These are phyloP conservation scores for Neoboletus brunneissimus DNA, from an alignment of 768 basidiomycete genomes.

Conservation along the genomic window DNA sequence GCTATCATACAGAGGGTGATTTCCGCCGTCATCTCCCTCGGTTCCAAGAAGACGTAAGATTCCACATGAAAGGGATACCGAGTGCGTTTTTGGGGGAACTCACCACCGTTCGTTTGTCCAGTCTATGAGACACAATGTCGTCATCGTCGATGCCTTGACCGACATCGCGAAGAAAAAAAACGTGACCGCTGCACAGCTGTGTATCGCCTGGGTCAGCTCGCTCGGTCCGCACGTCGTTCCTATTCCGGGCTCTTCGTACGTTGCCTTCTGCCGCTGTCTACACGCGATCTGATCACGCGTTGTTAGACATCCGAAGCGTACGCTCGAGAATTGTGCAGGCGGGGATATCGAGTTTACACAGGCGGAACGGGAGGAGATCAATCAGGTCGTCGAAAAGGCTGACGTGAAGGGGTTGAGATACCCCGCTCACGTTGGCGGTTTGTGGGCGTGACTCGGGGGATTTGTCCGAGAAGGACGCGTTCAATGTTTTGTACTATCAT, in stretches of 20 bases:
- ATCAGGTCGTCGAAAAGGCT: conserved; percentile 35
- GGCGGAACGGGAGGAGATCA: conserved; percentile 40
- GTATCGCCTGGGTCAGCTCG: conserved; percentile 42
- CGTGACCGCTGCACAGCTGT: conserved; percentile 41
- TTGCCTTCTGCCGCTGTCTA: not conserved
- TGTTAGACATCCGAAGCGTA: conserved; percentile 35
- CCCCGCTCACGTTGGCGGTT: conserved; percentile 11
- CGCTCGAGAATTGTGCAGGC: conserved; percentile 43
- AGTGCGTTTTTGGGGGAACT: too few species aligned
- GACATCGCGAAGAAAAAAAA: conserved; percentile 41
- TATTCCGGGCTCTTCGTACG: conserved; percentile 48
- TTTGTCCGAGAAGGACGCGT: not conserved
- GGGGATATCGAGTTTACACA: conserved; percentile 41
- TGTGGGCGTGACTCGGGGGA: conserved; percentile 30
- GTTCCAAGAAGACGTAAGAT: conserved; percentile 41
- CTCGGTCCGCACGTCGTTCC: conserved; percentile 46
- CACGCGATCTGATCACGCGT: not conserved
- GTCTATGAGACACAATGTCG: conserved; percentile 37
- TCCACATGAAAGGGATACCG: not conserved
- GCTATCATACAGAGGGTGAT: conserved; percentile 37
- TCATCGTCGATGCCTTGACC: conserved; percentile 42
- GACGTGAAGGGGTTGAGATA: conserved; percentile 44
- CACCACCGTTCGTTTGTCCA: not conserved
- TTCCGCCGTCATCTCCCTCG: conserved; percentile 36
- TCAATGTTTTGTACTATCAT: too few species aligned